These are phyloP conservation scores for Ascochyta rabiei DNA, from an alignment of 2,329 filamentous ascomycete genomes.

Conservation along the genomic window DNA sequence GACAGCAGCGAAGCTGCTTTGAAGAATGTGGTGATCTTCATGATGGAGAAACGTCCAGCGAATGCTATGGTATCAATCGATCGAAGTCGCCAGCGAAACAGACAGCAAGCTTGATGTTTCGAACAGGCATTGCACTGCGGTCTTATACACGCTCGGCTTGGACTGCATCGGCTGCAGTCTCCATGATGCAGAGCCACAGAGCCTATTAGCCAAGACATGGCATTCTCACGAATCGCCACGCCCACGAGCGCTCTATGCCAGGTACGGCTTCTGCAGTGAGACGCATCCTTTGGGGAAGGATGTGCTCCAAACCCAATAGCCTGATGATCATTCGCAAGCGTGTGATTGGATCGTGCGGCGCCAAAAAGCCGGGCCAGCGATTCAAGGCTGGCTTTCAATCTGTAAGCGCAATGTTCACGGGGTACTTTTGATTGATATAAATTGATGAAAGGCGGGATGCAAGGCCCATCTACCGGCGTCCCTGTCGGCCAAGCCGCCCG, in stretches of 20 bases:
- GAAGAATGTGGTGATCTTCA: slow-evolving; percentile 44
- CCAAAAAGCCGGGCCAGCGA: slow-evolving; percentile 29
- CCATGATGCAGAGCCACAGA: neutral
- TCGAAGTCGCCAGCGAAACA: slow-evolving; percentile 27
- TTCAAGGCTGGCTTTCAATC: slow-evolving; percentile 38
- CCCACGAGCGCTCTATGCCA: slow-evolving; percentile 6
- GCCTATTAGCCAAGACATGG: slow-evolving; percentile 6
- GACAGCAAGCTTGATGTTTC: slow-evolving; percentile 24
- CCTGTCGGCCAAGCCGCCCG: slow-evolving; percentile 21
- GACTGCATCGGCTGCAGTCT: slow-evolving; percentile 22
- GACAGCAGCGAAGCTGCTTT: slow-evolving; percentile 47
- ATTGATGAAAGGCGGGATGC: slow-evolving; percentile 45
- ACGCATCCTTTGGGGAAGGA: slow-evolving; percentile 4
- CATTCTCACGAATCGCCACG: slow-evolving; percentile 4
- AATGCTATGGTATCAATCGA: slow-evolving; percentile 19
- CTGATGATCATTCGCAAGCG: slow-evolving; percentile 34
- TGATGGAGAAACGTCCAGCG: slow-evolving; percentile 30
- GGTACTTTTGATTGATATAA: slow-evolving; percentile 43
- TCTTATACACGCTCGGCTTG: slow-evolving; percentile 41
- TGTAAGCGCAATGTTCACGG: slow-evolving; percentile 31
- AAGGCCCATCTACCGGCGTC: slow-evolving; percentile 35
- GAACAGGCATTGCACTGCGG: slow-evolving; percentile 23
- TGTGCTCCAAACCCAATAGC: slow-evolving; percentile 13
- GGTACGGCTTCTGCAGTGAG: slow-evolving; percentile 14
- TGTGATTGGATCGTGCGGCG: slow-evolving; percentile 32